A percentile compares a stretch with the other conserved stretches of the same genome.
Conservation (phyloP, 768 basidiomycete genomes). For the Suillus discolor region DNA sequence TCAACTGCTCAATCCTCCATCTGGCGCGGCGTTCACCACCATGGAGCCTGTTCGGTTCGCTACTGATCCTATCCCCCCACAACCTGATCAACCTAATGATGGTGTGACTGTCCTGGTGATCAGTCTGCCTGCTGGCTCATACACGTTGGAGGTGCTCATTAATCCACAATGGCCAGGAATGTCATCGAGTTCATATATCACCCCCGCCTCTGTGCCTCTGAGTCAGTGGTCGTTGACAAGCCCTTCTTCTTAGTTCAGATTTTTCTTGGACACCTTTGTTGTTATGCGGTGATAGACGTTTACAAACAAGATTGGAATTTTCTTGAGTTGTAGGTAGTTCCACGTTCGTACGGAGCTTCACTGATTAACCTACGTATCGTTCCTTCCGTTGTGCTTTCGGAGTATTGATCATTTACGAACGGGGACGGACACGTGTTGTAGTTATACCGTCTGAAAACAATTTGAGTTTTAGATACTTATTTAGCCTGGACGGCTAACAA, state of each 20-base stretch:
- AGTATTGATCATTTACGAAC: neutral
- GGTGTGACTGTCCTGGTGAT: slow-evolving; percentile 82
- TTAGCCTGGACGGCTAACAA: neutral
- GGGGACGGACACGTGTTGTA: slow-evolving; percentile 2
- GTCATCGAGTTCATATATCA: slow-evolving; percentile 59
- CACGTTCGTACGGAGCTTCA: slow-evolving; percentile 6
- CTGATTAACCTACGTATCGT: slow-evolving; percentile 3
- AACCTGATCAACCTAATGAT: slow-evolving; percentile 75
- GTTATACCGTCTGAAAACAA: neutral
- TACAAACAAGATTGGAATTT: neutral
- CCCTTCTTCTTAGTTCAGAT: slow-evolving; percentile 51
- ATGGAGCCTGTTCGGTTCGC: slow-evolving; percentile 54
- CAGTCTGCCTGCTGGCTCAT: slow-evolving; percentile 61
- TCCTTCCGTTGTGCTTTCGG: neutral
- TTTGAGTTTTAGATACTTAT: neutral
- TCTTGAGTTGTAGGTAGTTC: slow-evolving; percentile 2
- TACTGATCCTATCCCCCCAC: slow-evolving; percentile 65
- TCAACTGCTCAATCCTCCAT: slow-evolving; percentile 64
- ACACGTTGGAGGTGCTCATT: slow-evolving; percentile 84
- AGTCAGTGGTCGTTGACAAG: slow-evolving; percentile 78
- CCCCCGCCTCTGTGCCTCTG: slow-evolving; percentile 71
- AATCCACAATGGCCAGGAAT: slow-evolving; percentile 90
- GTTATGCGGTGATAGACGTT: slow-evolving; percentile 5
- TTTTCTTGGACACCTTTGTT: slow-evolving; percentile 8
- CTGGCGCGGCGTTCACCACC: slow-evolving; percentile 65